phyloP scores from a whole-genome alignment of 192 early-diverging fungal species.

The Coemansia sp. region DNA sequence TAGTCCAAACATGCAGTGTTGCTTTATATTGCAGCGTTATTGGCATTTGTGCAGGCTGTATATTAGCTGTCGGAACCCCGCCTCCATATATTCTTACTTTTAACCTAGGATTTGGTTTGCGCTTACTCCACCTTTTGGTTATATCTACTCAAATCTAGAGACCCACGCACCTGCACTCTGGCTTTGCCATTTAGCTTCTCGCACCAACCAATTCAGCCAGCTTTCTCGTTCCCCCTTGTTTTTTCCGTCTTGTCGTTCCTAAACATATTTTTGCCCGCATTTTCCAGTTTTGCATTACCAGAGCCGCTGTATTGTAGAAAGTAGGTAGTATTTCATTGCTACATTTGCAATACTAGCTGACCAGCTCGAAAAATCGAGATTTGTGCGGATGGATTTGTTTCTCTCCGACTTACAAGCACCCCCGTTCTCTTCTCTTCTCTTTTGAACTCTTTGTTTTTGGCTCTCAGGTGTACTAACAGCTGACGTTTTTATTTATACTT shows the following conservation, averaged over 20 bases:
- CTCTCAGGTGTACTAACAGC: background rate
- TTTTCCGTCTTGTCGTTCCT: background rate
- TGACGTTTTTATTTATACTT: background rate
- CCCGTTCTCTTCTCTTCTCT: background rate
- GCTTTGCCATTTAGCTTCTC: background rate
- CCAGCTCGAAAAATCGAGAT: background rate
- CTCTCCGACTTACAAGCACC: background rate
- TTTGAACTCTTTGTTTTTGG: background rate
- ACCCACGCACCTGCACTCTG: background rate
- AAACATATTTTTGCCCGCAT: conserved; percentile 1
- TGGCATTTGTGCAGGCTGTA: background rate
- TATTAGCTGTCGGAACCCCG: conserved; percentile 1
- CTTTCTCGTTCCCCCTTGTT: background rate
- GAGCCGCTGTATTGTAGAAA: background rate
- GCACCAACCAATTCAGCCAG: background rate
- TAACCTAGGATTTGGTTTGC: conserved; percentile 3
- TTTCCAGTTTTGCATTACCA: background rate
- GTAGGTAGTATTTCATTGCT: background rate
- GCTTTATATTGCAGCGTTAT: background rate
- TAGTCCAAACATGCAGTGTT: background rate
- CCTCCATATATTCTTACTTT: background rate
- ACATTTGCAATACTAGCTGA: background rate
- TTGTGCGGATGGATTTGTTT: background rate
- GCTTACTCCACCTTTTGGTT: background rate
- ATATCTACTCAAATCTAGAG: background rate